These are phyloP conservation scores for Sugiyamaella neomexicana DNA, from an alignment of 1,139 yeast species.

Conservation along the genomic window DNA sequence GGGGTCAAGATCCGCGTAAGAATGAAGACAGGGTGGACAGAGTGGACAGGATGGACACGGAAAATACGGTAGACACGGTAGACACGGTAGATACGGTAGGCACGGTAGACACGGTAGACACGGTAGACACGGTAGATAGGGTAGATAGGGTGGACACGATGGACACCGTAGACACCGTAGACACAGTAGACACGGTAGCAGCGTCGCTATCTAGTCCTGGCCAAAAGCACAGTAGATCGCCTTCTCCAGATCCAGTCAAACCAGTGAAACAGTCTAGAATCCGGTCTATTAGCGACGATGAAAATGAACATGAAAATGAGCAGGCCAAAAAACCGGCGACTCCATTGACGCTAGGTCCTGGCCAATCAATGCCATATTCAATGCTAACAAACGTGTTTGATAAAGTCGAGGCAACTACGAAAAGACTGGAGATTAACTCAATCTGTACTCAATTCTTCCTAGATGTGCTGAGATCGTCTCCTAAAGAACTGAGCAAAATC, in stretches of 20 bases:
- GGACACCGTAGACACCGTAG: too few relatives aligned
- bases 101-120: too few relatives aligned
- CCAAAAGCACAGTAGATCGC: background rate
- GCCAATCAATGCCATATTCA: slow-evolving; percentile 13
- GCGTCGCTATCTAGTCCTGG: background rate
- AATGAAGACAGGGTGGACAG: too few relatives aligned
- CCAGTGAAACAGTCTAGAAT: background rate
- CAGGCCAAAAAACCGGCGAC: too few relatives aligned
- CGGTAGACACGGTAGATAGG: too few relatives aligned
- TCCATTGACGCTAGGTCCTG: background rate
- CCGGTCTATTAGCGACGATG: background rate
- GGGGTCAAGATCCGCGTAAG: too few relatives aligned
- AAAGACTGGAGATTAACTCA: slow-evolving; percentile 76
- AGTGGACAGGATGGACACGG: too few relatives aligned
- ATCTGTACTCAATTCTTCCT: slow-evolving; percentile 69
- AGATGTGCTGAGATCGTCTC: slow-evolving; percentile 57
- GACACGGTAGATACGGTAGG: too few relatives aligned
- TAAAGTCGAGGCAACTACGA: slow-evolving; percentile 72
- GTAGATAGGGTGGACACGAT: too few relatives aligned
- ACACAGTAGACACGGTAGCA: background rate
- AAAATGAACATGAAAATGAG: background rate
- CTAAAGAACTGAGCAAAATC: slow-evolving; percentile 62
- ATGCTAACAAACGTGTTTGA: slow-evolving; percentile 66
- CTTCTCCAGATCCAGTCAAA: background rate
- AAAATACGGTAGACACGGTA: too few relatives aligned